Base-by-base conservation (phyloP, 768 basidiomycete species). In the Boletus speciosus region DNA sequence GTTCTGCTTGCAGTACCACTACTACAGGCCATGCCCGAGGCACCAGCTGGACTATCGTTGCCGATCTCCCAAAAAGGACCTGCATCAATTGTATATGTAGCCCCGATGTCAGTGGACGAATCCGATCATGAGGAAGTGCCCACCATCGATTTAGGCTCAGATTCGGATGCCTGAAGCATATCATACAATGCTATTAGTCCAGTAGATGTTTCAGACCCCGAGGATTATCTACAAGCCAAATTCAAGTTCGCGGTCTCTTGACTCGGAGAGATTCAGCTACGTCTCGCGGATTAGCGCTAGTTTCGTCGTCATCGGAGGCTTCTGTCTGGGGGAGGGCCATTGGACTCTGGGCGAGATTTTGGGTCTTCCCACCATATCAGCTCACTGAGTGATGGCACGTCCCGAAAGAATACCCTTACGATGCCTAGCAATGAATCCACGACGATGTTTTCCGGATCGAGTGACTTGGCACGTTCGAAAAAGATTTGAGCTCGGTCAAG, bases 91-190 rank as follows among this genome's bases (percentile, higher is more conserved):
- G 23, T 38, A 32, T 34, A 36, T 8, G 23, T 31, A 35, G 51
- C 47, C 8, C 47, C 59, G 11, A 63, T 66, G 61, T 21, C 44
- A 27, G 48, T 65, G 41, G 69, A 69, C n/a, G 73, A 74, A n/a
- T 74, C 83, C 4, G 86, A 89, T 14, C 79, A 79, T n/a, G 86
- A 88, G 57, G 85, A 85, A 56, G 84, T 94, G 76, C 91, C 91
- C 3, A 63, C 75, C 11, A 91, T 94, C 36, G 80, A 92, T 65
- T 73, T 90, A 75, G 83, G 78, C 38, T 92, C 90, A 1, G 90
- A 93, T 68, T 88, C 89, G 5, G 91, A 92, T 39, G 47, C 37
- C 32, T 70, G 53, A 59, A 21, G 19, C 8, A 49, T 31, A n/a
- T 7, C 7, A 14, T 27, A 36, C 8, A 46, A 27, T 29, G 29